Conservation (phyloP, 257 asterid genomes). For the Fraxinus pennsylvanica region DNA sequence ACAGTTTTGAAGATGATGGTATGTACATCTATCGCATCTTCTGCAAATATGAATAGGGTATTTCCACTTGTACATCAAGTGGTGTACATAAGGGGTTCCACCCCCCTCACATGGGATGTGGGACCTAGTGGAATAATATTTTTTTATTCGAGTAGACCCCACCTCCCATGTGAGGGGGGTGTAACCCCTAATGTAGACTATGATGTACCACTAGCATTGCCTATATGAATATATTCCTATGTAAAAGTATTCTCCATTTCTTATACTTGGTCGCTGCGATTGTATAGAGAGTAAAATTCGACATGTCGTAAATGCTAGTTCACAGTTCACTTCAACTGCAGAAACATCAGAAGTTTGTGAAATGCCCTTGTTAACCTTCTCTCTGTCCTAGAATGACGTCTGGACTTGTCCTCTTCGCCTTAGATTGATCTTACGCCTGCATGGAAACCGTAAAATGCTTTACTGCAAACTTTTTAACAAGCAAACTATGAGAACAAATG, state of each 20-base stretch:
- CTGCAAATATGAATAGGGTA: slow-evolving; percentile 57
- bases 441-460: background rate
- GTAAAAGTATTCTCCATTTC: slow-evolving; percentile 37
- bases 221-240: slow-evolving; percentile 29
- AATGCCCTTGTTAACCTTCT: background rate
- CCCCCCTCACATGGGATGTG: too few species aligned
- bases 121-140: too few species aligned
- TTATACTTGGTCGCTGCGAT: background rate
- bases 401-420: background rate
- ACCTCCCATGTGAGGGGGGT: too few species aligned
- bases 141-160: too few species aligned
- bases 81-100: too few species aligned
- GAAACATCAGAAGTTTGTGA: background rate
- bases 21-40: slow-evolving; percentile 87
- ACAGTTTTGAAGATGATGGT: slow-evolving; percentile 56
- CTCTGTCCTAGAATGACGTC: background rate
- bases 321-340: background rate
- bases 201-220: too few species aligned
- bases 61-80: too few species aligned
- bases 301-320: background rate
- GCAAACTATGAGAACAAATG: too few species aligned
- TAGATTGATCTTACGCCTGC: too few species aligned
- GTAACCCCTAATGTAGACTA: too few species aligned
- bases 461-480: too few species aligned
- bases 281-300: background rate